Evolutionary conservation across 768 basidiomycete genomes (phyloP).

Genomic region (Calvatia gigantea): DNA sequence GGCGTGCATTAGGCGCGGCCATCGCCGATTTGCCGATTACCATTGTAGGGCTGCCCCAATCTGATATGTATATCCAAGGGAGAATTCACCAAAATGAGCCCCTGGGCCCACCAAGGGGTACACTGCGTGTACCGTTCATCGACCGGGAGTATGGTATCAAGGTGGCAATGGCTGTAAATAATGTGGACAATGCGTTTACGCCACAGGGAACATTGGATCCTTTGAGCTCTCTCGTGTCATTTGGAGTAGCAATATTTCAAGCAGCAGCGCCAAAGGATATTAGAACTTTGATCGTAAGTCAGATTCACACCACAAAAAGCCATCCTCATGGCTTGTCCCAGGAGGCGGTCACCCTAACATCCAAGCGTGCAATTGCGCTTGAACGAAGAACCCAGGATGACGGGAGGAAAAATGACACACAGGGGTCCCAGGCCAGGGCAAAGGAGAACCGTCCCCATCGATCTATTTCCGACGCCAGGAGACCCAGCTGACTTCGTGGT

Average conservation of each 20-base stretch:
- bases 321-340: slow-evolving; percentile 7
- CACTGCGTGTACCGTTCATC: slow-evolving; percentile 51
- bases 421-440: background rate
- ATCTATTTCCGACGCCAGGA: slow-evolving; percentile 35
- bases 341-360: slow-evolving; percentile 49
- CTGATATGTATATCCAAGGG: slow-evolving; percentile 69
- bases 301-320: slow-evolving; percentile 5
- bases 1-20: slow-evolving; percentile 37
- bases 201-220: slow-evolving; percentile 67
- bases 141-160: slow-evolving; percentile 40
- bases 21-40: slow-evolving; percentile 44
- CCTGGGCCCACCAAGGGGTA: slow-evolving; percentile 46
- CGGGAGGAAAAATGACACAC: background rate
- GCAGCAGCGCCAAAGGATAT: slow-evolving; percentile 46
- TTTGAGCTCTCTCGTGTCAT: slow-evolving; percentile 46
- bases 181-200: slow-evolving; percentile 65
- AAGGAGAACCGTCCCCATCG: slow-evolving; percentile 14
- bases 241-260: slow-evolving; percentile 60
- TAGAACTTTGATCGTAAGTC: slow-evolving; percentile 43
- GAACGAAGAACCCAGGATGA: background rate
- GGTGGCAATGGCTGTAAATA: slow-evolving; percentile 59
- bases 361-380: slow-evolving; percentile 47
- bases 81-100: slow-evolving; percentile 30
- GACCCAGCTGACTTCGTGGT: slow-evolving; percentile 57
- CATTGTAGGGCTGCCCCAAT: slow-evolving; percentile 58